Conservation (phyloP, 441 rosid genomes). For the California macrophylla region DNA sequence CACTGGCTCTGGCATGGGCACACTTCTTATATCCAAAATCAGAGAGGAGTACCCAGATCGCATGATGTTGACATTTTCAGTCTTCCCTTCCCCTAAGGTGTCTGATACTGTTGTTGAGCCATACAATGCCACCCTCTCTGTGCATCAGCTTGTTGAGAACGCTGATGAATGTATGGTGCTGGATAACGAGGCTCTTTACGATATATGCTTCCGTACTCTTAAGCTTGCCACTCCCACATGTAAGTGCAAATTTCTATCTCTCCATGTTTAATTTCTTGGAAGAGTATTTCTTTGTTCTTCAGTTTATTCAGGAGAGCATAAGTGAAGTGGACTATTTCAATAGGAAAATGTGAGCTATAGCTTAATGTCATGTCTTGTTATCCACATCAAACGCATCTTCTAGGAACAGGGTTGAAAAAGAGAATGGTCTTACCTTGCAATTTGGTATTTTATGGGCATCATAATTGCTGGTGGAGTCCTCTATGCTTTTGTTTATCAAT, state of each 20-base stretch:
- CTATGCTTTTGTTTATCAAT: background rate
- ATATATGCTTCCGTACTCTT: background rate
- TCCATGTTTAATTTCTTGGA: background rate
- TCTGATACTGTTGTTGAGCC: constrained; percentile 2
- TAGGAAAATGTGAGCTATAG: background rate
- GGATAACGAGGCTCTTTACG: background rate
- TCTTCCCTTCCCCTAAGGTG: background rate
- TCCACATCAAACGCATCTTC: background rate
- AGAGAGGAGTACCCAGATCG: background rate
- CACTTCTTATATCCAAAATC: background rate
- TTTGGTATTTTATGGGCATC: background rate
- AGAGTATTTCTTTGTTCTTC: background rate
- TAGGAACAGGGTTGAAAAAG: background rate
- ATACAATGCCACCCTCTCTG: background rate
- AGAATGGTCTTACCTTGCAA: background rate
- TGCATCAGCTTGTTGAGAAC: background rate
- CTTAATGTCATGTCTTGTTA: background rate
- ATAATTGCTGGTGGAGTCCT: background rate
- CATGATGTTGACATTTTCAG: background rate
- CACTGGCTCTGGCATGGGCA: background rate
- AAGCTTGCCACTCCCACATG: background rate
- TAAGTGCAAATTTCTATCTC: background rate
- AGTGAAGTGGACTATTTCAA: background rate
- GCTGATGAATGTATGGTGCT: constrained; percentile 1
- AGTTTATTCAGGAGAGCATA: background rate